Evolutionary conservation across 805 yeast genomes (phyloP).

Genomic region (Isabelozyma rhagii): DNA sequence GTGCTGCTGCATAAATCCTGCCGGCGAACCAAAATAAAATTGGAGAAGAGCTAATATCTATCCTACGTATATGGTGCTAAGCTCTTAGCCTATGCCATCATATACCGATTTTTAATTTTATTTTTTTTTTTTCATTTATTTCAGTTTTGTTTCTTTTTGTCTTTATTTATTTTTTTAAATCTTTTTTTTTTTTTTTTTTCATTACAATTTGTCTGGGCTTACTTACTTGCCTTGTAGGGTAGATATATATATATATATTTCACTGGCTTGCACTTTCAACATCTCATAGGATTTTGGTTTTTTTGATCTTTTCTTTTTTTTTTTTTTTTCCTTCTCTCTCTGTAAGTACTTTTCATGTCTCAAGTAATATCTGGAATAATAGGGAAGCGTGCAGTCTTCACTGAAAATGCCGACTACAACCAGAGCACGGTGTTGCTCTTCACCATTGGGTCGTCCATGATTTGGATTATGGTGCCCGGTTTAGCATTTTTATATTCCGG

Average conservation of each 20-base stretch:
- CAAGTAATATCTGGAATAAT: slow-evolving; percentile 10
- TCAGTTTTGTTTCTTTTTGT: background rate
- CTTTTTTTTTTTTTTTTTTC: background rate
- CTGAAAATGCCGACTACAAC: slow-evolving; percentile 31
- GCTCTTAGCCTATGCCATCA: background rate
- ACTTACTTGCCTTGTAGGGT: background rate
- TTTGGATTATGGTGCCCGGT: slow-evolving; percentile 92
- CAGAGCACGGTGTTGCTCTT: slow-evolving; percentile 36
- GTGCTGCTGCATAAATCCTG: too few species aligned
- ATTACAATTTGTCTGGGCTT: background rate
- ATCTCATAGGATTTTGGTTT: too few species aligned
- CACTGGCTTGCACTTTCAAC: background rate
- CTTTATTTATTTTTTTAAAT: too few species aligned
- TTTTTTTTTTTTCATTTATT: too few species aligned
- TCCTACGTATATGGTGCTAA: too few species aligned
- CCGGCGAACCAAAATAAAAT: too few species aligned
- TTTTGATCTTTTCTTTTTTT: too few species aligned
- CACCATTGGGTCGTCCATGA: slow-evolving; percentile 63
- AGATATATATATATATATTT: too few species aligned
- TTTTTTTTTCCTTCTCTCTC: too few species aligned
- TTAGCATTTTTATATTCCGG: slow-evolving; percentile 92
- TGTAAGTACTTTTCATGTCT: background rate
- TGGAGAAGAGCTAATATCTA: too few species aligned
- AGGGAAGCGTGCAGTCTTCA: slow-evolving; percentile 30
- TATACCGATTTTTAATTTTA: too few species aligned